A percentile compares a stretch with the other conserved stretches of the same genome.
These are phyloP conservation scores for Friedmanniomyces endolithicus DNA, from an alignment of 495 filamentous ascomycete species.

Conservation along the genomic window DNA sequence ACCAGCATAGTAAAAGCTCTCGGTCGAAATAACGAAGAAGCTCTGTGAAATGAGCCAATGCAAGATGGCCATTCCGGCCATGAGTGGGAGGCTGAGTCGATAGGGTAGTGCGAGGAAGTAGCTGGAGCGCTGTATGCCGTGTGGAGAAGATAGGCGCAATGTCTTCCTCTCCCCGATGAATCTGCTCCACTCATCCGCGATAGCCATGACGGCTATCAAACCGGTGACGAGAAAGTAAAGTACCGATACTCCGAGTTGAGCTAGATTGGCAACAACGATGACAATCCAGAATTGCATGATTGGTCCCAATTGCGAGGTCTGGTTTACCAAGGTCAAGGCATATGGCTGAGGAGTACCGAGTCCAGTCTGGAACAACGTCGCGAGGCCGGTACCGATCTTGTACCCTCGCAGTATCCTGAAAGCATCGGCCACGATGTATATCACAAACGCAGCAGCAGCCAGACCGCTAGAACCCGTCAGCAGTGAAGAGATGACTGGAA, in stretches of 20 bases:
- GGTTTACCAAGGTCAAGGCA: background rate
- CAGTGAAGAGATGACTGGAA: background rate
- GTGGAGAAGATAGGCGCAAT: slow-evolving; percentile 6
- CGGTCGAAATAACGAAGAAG: slow-evolving; percentile 5
- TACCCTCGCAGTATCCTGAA: background rate
- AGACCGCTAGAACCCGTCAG: background rate
- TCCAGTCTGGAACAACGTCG: background rate
- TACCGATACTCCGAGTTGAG: slow-evolving; percentile 36
- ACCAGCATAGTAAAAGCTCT: background rate
- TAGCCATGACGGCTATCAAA: slow-evolving; percentile 34
- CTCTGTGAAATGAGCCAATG: slow-evolving; percentile 20
- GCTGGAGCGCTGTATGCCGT: slow-evolving; percentile 10
- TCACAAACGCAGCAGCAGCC: background rate
- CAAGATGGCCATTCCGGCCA: background rate
- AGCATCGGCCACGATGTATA: background rate
- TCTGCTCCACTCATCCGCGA: slow-evolving; percentile 24
- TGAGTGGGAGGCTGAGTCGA: slow-evolving; percentile 9
- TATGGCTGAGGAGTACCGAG: background rate
- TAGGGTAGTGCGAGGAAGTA: slow-evolving; percentile 15
- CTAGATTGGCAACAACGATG: slow-evolving; percentile 32
- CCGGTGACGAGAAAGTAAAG: slow-evolving; percentile 34
- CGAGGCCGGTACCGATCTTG: background rate
- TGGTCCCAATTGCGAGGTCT: background rate
- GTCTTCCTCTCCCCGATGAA: slow-evolving; percentile 4
- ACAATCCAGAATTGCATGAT: background rate